A percentile compares a stretch with the other conserved stretches of the same genome.
phyloP scores from a whole-genome alignment of 2,329 filamentous ascomycete genomes.

The Periconia sp. region DNA sequence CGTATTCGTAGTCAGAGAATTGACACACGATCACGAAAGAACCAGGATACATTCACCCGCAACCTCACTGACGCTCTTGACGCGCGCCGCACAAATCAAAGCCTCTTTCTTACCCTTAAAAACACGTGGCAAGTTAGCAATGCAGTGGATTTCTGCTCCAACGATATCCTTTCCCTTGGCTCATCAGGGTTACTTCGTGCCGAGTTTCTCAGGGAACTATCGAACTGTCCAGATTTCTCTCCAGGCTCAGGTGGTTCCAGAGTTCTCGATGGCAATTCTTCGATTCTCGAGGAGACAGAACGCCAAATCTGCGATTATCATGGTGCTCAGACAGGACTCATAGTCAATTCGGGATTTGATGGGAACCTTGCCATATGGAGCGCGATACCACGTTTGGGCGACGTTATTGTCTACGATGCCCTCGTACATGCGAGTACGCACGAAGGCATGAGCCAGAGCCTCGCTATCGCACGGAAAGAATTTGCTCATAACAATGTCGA shows the following conservation, averaged over 20 bases:
- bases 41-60: constrained; percentile 17
- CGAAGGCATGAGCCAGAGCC: constrained; percentile 72
- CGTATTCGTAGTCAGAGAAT: no score
- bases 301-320: constrained; percentile 64
- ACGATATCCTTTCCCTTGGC: constrained; percentile 64
- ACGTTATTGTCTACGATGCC: constrained; percentile 76
- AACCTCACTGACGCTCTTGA: constrained; percentile 28
- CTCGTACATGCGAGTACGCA: constrained; percentile 79
- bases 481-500: constrained; percentile 64
- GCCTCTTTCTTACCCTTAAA: not conserved
- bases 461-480: constrained; percentile 53
- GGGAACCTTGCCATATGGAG: constrained; percentile 50
- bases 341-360: constrained; percentile 60
- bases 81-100: not conserved
- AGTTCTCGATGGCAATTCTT: constrained; percentile 66
- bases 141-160: constrained; percentile 62
- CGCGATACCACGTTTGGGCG: constrained; percentile 55
- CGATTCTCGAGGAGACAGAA: constrained; percentile 62
- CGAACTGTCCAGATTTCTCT: constrained; percentile 33
- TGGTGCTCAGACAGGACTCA: constrained; percentile 57
- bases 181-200: constrained; percentile 51
- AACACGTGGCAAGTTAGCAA: constrained; percentile 1
- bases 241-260: constrained; percentile 64
- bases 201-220: constrained; percentile 55
- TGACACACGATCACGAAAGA: no score